A percentile compares a stretch with the other conserved stretches of the same genome.
Evolutionary conservation across 2,329 filamentous ascomycete genomes (phyloP).

Genomic region (Fusarium foetens): DNA sequence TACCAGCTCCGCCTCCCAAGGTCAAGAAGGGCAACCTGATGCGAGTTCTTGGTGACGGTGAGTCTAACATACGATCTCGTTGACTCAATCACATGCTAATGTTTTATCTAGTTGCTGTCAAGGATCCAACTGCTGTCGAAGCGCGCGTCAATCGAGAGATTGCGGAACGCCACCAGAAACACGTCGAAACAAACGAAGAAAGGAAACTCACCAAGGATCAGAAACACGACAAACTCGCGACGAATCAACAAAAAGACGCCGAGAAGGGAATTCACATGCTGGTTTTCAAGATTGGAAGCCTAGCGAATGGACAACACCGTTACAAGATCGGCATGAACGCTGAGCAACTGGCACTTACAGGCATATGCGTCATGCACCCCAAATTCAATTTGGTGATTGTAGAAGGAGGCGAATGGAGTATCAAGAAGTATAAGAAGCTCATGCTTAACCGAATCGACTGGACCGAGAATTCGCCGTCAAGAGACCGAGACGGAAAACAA

Average conservation of each 20-base stretch:
- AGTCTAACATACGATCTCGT: constrained; percentile 52
- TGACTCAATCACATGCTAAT: constrained; percentile 31
- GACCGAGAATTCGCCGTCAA: constrained; percentile 85
- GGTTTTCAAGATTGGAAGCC: constrained; percentile 87
- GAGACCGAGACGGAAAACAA: constrained; percentile 68
- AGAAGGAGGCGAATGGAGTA: constrained; percentile 86
- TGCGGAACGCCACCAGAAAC: constrained; percentile 81
- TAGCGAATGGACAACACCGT: constrained; percentile 92
- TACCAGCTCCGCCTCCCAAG: constrained; percentile 91
- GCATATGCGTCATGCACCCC: constrained; percentile 91
- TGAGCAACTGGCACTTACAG: constrained; percentile 86
- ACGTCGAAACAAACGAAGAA: constrained; percentile 82
- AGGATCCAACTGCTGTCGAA: constrained; percentile 97
- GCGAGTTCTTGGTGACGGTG: constrained; percentile 86
- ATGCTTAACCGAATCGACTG: constrained; percentile 95
- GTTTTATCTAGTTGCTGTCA: constrained; percentile 68
- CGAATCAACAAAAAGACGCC: constrained; percentile 88
- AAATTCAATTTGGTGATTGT: constrained; percentile 90
- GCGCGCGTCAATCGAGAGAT: constrained; percentile 94
- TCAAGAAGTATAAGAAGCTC: constrained; percentile 88
- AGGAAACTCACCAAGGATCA: constrained; percentile 91
- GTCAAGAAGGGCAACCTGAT: constrained; percentile 98
- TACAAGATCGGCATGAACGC: constrained; percentile 95
- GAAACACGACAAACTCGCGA: constrained; percentile 81
- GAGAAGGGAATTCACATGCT: constrained; percentile 85